Evolutionary conservation across 2,329 filamentous ascomycete genomes (phyloP), one percentile per base, ranked within the genome.

Genomic region (Verticillium albo-atrum): DNA sequence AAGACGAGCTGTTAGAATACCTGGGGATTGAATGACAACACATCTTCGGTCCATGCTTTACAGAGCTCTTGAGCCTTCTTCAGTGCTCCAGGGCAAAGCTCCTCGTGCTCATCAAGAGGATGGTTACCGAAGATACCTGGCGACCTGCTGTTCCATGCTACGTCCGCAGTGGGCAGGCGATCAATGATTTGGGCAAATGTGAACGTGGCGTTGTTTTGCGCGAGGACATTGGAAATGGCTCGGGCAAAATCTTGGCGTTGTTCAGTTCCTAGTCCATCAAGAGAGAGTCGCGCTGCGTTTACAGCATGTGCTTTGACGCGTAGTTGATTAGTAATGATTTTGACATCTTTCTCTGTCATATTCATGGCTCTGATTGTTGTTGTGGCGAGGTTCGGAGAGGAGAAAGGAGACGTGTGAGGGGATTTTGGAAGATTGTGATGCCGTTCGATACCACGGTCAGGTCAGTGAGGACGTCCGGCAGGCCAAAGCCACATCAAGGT

Each of bases 101-200:
- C 47, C 2, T 27, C 17, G 25, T 32, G 50, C 50, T 10, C 53
- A n/a, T 54, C 26, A 15, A 30, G 26, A 30, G 17, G 28, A 25
- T 42, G 25, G 55, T 28, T 15, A 15, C 30, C 20, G 7, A 34
- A 37, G 10, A 37, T 37, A 15, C 34, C 34, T 17, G 34, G 34
- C 34, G 14, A 37, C 15, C 34, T 37, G 34, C 6, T 17, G 17
- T 28, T 56, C 28, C 15, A 42, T 26, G n/a, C 25, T 52, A 54
- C 5, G 4, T 50, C 51, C 20, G 25, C 26, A 3, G 57, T 58
- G 10, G 57, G 57, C 5, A 55, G n/a, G 9, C 57, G 51, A 27
- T 58, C 52, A 17, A 55, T 47, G 12, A 58, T 58, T 28, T 58
- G 28, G 0, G 57, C 57, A 15, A 50, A 58, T 15, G 57, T 51